Evolutionary conservation across 805 yeast species (phyloP).

Genomic region (Yarrowia divulgata): DNA sequence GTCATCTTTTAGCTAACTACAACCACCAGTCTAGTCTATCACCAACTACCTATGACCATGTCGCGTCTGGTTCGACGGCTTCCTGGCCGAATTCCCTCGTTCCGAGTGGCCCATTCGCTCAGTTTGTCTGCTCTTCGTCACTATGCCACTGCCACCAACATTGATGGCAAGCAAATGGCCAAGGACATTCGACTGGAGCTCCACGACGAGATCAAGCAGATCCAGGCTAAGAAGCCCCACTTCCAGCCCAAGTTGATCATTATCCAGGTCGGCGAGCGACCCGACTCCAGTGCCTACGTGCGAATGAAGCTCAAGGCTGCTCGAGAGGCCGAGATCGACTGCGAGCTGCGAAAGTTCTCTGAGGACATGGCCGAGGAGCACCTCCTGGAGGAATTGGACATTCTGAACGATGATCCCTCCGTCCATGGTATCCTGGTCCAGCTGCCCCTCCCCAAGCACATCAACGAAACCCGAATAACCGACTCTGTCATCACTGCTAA

Average conservation of each 20-base stretch:
- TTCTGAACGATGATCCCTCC: slow-evolving; percentile 72
- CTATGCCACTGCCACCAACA: slow-evolving; percentile 39
- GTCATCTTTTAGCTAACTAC: slow-evolving; percentile 23
- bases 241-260: slow-evolving; percentile 80
- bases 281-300: slow-evolving; percentile 91
- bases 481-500: slow-evolving; percentile 80
- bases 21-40: background rate
- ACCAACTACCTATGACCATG: slow-evolving; percentile 28
- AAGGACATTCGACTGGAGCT: slow-evolving; percentile 42
- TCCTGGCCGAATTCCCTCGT: slow-evolving; percentile 27
- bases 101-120: slow-evolving; percentile 34
- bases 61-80: slow-evolving; percentile 38
- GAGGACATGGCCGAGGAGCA: slow-evolving; percentile 67
- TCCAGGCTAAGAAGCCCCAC: slow-evolving; percentile 46
- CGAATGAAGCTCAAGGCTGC: slow-evolving; percentile 92
- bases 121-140: slow-evolving; percentile 33
- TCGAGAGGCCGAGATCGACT: slow-evolving; percentile 75
- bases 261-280: slow-evolving; percentile 87
- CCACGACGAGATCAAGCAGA: slow-evolving; percentile 44
- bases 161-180: slow-evolving; percentile 39
- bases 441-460: slow-evolving; percentile 82
- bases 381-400: slow-evolving; percentile 62
- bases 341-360: slow-evolving; percentile 69
- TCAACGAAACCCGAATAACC: slow-evolving; percentile 81
- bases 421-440: slow-evolving; percentile 91